These are phyloP conservation scores for Cornus controversa DNA, from an alignment of 148 eudicot genomes.

Conservation along the genomic window DNA sequence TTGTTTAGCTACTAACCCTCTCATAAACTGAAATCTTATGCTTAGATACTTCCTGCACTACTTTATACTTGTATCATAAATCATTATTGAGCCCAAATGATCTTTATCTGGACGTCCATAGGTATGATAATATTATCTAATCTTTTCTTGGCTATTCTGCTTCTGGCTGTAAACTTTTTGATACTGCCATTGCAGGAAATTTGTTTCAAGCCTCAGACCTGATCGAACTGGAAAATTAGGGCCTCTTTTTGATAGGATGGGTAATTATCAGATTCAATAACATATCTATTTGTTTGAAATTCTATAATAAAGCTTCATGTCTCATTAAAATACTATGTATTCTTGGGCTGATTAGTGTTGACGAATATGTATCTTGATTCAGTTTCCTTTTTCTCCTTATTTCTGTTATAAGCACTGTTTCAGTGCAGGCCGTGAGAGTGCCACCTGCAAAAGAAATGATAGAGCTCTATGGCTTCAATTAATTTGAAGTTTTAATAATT, in stretches of 20 bases:
- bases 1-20: background rate
- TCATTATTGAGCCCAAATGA: background rate
- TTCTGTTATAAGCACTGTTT: background rate
- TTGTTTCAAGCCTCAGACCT: slow-evolving; percentile 72
- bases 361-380: background rate
- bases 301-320: background rate
- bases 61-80: background rate
- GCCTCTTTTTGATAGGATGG: slow-evolving; percentile 60
- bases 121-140: background rate
- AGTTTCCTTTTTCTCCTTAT: background rate
- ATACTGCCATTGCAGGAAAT: slow-evolving; percentile 60
- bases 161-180: background rate
- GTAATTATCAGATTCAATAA: slow-evolving; percentile 32
- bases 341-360: background rate
- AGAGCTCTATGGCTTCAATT: no score
- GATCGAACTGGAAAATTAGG: slow-evolving; percentile 67
- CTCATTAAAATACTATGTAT: background rate
- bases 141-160: background rate
- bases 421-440: no score
- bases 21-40: background rate
- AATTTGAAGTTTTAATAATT: background rate
- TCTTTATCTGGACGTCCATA: background rate
- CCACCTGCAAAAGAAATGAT: no score
- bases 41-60: background rate
- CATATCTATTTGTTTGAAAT: background rate